Percentiles rank a stretch among this genome's conserved stretches.
Conservation (phyloP, 2,329 filamentous ascomycete species). For the Cephalotrichum gorgonifer region DNA sequence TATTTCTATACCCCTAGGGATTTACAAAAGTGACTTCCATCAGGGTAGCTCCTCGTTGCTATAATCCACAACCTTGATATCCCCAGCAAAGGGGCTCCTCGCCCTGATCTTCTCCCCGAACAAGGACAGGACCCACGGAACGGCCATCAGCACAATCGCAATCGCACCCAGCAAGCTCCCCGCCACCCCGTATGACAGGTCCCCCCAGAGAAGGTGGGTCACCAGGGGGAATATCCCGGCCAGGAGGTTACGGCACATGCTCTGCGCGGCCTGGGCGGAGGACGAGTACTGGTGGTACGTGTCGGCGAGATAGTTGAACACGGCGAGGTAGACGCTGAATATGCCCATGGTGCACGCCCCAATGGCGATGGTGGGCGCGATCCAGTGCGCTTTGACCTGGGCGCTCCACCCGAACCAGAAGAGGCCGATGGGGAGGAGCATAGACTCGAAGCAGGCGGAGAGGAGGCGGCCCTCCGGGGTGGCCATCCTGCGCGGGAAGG, state of each 20-base stretch:
- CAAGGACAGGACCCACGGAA: constrained; percentile 58
- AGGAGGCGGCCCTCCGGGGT: constrained; percentile 52
- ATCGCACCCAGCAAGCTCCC: constrained; percentile 56
- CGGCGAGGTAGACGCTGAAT: constrained; percentile 57
- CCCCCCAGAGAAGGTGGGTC: constrained; percentile 48
- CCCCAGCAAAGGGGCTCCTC: constrained; percentile 49
- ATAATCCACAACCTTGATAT: neutral
- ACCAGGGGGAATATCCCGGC: constrained; percentile 55
- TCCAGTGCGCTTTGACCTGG: constrained; percentile 43
- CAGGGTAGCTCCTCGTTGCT: too few species aligned
- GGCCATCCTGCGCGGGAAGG: constrained; percentile 20
- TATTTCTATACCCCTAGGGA: too few species aligned
- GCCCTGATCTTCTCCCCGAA: constrained; percentile 53
- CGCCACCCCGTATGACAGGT: constrained; percentile 47
- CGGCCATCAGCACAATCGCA: constrained; percentile 44
- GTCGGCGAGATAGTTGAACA: constrained; percentile 61
- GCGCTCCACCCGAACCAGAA: constrained; percentile 64
- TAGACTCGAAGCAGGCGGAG: constrained; percentile 51
- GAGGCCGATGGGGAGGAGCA: constrained; percentile 52
- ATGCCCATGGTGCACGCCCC: constrained; percentile 56
- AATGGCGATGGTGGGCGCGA: constrained; percentile 51
- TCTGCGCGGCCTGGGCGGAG: constrained; percentile 56
- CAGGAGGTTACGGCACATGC: constrained; percentile 55
- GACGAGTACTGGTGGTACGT: constrained; percentile 57
- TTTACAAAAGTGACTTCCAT: too few species aligned